These are phyloP conservation scores for Stygiomarasmius scandens DNA, from an alignment of 1,284 basidiomycete genomes.

Conservation along the genomic window DNA sequence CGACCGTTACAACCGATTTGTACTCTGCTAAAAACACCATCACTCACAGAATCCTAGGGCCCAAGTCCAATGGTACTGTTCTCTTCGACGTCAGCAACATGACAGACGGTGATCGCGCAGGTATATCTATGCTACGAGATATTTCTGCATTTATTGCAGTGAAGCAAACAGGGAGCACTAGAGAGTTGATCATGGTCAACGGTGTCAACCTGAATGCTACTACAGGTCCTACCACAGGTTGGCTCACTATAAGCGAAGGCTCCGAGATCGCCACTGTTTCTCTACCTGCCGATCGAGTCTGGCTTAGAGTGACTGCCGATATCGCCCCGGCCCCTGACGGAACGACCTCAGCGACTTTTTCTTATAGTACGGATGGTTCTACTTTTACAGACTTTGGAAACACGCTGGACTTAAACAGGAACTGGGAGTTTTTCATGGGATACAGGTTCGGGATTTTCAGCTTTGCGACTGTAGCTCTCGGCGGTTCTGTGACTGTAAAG, in stretches of 20 bases:
- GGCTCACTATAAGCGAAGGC: conserved; percentile 24
- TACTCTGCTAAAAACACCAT: conserved; percentile 30
- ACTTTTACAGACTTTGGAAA: conserved; percentile 16
- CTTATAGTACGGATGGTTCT: conserved; percentile 19
- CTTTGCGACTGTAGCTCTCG: conserved; percentile 25
- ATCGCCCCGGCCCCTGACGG: conserved; percentile 14
- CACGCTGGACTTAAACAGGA: conserved; percentile 20
- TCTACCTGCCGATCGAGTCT: conserved; percentile 20
- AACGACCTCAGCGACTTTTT: conserved; percentile 17
- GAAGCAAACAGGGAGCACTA: conserved; percentile 16
- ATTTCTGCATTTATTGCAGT: conserved; percentile 26
- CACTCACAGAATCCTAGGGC: conserved; percentile 27
- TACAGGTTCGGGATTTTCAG: conserved; percentile 30
- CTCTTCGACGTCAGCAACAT: conserved; percentile 22
- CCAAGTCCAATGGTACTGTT: conserved; percentile 27
- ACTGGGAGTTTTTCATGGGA: conserved; percentile 27
- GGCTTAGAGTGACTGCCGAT: conserved; percentile 24
- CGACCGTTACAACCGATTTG: conserved; percentile 25
- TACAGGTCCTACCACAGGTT: background rate
- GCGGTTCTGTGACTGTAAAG: conserved; percentile 21
- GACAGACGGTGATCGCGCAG: conserved; percentile 28
- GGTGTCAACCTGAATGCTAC: conserved; percentile 22
- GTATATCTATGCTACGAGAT: conserved; percentile 27
- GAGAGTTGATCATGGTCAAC: conserved; percentile 20
- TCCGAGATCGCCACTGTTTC: conserved; percentile 18